Evolutionary conservation across 306 rosid genomes (phyloP).

Genomic region (Glycine tomentella): DNA sequence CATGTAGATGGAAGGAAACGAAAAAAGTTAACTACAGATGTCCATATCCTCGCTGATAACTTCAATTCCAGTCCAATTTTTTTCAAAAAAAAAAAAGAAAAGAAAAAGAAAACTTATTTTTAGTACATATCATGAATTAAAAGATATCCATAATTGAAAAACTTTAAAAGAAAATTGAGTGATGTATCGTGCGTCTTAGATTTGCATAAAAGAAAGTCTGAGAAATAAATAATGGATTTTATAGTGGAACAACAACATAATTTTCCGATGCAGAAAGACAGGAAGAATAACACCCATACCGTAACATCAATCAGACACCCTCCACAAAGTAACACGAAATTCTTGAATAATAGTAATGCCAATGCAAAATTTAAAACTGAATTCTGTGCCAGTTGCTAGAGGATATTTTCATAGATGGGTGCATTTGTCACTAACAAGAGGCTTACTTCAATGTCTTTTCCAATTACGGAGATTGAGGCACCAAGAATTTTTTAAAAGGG

Average conservation of each 20-base stretch:
- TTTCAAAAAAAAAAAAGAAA: too few species aligned
- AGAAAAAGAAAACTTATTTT: too few species aligned
- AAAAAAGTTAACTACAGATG: too few species aligned
- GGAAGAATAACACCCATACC: conserved; percentile 25
- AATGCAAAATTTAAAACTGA: background rate
- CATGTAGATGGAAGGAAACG: too few species aligned
- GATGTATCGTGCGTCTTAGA: background rate
- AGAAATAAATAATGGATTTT: background rate
- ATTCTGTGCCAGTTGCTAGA: too few species aligned
- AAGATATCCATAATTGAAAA: too few species aligned
- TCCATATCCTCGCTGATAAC: too few species aligned
- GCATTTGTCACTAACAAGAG: background rate
- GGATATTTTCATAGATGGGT: background rate
- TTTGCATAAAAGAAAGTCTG: background rate
- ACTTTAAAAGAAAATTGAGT: background rate
- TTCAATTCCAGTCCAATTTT: too few species aligned
- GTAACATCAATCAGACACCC: background rate
- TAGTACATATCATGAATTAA: too few species aligned
- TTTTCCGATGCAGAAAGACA: background rate
- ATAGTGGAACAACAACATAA: background rate
- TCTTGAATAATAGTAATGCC: background rate
- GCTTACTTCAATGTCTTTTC: conserved; percentile 19
- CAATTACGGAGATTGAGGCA: background rate
- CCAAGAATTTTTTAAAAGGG: background rate
- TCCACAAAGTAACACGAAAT: background rate